A percentile compares a stretch with the other conserved stretches of the same genome.
phyloP scores from a whole-genome alignment of 768 basidiomycete genomes.

The Lepiota subincarnata region DNA sequence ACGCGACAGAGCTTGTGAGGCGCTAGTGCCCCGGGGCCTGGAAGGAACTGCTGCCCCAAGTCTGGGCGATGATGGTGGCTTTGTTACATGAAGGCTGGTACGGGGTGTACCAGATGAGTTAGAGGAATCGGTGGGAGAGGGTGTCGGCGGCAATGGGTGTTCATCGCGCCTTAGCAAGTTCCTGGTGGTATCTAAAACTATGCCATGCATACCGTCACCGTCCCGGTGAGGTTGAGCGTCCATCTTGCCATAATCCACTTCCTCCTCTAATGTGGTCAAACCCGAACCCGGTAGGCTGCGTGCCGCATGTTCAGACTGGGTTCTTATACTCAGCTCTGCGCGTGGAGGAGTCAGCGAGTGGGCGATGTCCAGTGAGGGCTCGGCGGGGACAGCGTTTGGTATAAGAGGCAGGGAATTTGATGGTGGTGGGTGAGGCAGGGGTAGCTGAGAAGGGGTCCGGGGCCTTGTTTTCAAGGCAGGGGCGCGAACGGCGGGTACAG shows the following conservation, averaged over 20 bases:
- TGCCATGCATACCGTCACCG: constrained; percentile 24
- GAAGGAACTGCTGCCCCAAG: constrained; percentile 35
- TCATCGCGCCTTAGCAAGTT: constrained; percentile 42
- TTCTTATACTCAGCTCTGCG: constrained; percentile 31
- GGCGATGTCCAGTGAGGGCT: constrained; percentile 26
- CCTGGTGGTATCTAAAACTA: constrained; percentile 38
- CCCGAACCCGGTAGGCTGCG: constrained; percentile 9
- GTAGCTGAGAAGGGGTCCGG: constrained; percentile 54
- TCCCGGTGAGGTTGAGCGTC: constrained; percentile 17
- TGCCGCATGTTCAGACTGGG: background rate
- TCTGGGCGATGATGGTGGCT: constrained; percentile 49
- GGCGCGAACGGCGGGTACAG: constrained; percentile 27
- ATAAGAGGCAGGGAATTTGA: constrained; percentile 57
- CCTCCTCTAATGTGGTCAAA: constrained; percentile 56
- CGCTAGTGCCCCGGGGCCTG: constrained; percentile 46
- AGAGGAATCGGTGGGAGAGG: constrained; percentile 33
- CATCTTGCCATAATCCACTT: constrained; percentile 34
- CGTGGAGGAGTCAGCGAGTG: constrained; percentile 23
- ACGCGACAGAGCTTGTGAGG: constrained; percentile 43
- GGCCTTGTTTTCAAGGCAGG: constrained; percentile 41
- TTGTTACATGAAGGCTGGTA: constrained; percentile 27
- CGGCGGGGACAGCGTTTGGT: constrained; percentile 27
- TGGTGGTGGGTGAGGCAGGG: constrained; percentile 65
- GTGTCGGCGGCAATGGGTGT: constrained; percentile 66
- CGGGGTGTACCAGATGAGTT: constrained; percentile 29